Evolutionary conservation across 2,329 filamentous ascomycete species (phyloP).

Genomic region (Akanthomyces dipterigenus): DNA sequence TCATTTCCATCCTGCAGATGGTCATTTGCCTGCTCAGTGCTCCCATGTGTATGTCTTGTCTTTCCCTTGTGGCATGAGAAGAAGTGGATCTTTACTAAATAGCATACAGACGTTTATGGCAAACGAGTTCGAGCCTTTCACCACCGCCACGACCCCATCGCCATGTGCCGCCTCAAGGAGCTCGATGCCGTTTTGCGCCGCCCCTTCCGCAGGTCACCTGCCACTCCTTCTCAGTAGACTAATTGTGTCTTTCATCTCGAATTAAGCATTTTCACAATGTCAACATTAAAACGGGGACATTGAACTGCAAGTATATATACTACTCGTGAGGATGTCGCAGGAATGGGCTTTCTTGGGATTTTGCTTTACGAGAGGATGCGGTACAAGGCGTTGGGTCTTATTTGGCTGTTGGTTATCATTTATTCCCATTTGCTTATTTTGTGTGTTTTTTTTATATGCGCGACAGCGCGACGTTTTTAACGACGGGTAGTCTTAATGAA

Average conservation of each 20-base stretch:
- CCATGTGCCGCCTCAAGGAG: constrained; percentile 23
- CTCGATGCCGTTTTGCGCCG: background rate
- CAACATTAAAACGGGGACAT: background rate
- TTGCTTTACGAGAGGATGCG: background rate
- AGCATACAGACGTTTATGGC: constrained; percentile 60
- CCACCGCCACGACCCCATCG: constrained; percentile 64
- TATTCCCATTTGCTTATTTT: background rate
- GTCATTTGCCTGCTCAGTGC: constrained; percentile 68
- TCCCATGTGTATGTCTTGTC: constrained; percentile 65
- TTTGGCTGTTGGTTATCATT: background rate
- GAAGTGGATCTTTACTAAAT: constrained; percentile 2
- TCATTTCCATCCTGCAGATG: constrained; percentile 67
- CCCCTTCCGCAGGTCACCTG: background rate
- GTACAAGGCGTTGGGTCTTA: constrained; percentile 4
- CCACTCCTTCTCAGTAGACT: background rate
- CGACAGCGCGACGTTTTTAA: background rate
- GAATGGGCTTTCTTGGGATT: background rate
- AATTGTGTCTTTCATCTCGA: background rate
- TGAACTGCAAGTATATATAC: background rate
- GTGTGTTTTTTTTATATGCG: background rate
- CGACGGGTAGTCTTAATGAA: background rate
- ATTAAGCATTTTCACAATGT: background rate
- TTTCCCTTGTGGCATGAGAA: background rate
- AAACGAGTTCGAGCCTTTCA: constrained; percentile 73
- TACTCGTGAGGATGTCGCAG: background rate